Conservation (phyloP, 257 asterid genomes). For the Petunia axillaris region DNA sequence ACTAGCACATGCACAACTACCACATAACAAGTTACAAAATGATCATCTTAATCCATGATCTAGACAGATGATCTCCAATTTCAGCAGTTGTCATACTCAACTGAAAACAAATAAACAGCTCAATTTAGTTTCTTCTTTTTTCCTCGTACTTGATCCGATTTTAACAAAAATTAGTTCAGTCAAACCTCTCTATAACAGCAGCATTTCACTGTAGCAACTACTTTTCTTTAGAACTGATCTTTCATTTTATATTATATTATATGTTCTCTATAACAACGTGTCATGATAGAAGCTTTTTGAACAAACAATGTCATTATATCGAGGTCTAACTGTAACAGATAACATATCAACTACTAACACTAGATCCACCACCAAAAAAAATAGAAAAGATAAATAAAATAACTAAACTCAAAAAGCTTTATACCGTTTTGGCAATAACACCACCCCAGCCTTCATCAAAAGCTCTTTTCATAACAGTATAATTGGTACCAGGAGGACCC, state of each 20-base stretch:
- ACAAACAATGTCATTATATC: too few species aligned
- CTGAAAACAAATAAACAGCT: neutral
- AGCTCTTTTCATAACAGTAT: constrained; percentile 92
- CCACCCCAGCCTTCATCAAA: constrained; percentile 99
- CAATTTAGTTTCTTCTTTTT: neutral
- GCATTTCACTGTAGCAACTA: too few species aligned
- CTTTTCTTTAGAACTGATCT: too few species aligned
- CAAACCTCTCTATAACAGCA: too few species aligned
- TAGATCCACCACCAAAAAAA: constrained; percentile 1
- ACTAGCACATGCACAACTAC: neutral
- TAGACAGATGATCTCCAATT: neutral
- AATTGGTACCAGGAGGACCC: constrained; percentile 98
- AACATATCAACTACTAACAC: neutral
- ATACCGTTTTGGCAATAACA: constrained; percentile 96
- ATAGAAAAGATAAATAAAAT: neutral
- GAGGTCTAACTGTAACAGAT: neutral
- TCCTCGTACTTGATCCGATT: neutral
- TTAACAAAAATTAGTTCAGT: neutral
- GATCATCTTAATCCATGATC: neutral
- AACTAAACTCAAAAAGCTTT: constrained; percentile 1
- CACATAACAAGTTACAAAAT: neutral
- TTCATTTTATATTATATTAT: too few species aligned
- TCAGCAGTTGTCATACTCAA: neutral
- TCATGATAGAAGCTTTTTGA: too few species aligned
- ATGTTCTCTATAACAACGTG: too few species aligned